Percentiles rank a stretch among this genome's conserved stretches.
Evolutionary conservation across 805 yeast genomes (phyloP).

Genomic region (Ogataea pignaliae): DNA sequence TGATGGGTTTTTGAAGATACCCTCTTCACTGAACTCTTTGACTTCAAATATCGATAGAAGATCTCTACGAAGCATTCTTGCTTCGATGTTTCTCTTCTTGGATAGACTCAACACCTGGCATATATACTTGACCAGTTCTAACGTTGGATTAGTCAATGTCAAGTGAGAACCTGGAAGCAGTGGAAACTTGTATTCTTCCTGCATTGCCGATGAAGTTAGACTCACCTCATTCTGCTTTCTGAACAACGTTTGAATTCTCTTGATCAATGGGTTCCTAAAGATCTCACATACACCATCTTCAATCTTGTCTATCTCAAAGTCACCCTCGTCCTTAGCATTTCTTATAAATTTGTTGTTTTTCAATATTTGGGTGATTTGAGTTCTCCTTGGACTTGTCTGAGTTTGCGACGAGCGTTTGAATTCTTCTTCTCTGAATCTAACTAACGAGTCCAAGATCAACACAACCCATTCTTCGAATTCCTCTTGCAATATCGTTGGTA

Average conservation of each 20-base stretch:
- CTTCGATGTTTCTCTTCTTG: conserved; percentile 61
- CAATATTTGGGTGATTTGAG: conserved; percentile 59
- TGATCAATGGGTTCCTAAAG: conserved; percentile 60
- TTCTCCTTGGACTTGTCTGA: conserved; percentile 53
- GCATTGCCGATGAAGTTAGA: conserved; percentile 53
- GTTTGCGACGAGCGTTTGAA: conserved; percentile 16
- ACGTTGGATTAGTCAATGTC: conserved; percentile 58
- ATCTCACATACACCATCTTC: conserved; percentile 46
- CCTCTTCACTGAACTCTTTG: conserved; percentile 77
- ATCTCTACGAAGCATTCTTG: conserved; percentile 68
- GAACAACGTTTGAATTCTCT: conserved; percentile 60
- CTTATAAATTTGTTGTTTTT: conserved; percentile 35
- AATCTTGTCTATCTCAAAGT: conserved; percentile 11
- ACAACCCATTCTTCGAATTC: conserved; percentile 89
- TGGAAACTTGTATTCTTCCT: conserved; percentile 69
- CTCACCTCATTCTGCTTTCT: conserved; percentile 71
- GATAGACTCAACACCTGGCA: conserved; percentile 72
- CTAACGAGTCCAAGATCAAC: conserved; percentile 66
- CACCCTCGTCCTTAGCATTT: conserved; percentile 8
- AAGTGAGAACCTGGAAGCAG: conserved; percentile 68
- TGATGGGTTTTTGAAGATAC: conserved; percentile 71
- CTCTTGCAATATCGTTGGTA: conserved; percentile 70
- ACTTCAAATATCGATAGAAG: conserved; percentile 70
- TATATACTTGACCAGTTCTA: conserved; percentile 73
- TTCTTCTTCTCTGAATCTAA: conserved; percentile 45